Evolutionary conservation across 2,329 filamentous ascomycete species (phyloP).

Genomic region (Verticillium zaregamsianum): DNA sequence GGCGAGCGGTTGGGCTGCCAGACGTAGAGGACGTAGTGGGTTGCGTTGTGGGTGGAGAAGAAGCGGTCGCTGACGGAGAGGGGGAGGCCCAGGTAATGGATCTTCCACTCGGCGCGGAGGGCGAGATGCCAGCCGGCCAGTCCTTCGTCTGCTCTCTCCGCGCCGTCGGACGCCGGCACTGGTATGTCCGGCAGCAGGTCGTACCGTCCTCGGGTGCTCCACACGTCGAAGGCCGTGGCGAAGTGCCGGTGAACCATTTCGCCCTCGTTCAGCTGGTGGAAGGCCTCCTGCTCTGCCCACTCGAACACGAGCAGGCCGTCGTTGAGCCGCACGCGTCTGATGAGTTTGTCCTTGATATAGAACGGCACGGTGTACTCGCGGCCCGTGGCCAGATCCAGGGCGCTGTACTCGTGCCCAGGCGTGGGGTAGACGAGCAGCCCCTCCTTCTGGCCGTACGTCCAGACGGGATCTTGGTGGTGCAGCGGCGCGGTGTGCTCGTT

Average conservation of each 20-base stretch:
- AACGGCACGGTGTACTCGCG: slow-evolving; percentile 46
- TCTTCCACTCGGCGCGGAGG: slow-evolving; percentile 57
- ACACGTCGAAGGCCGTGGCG: slow-evolving; percentile 54
- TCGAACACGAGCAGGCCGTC: slow-evolving; percentile 56
- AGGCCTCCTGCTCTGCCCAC: slow-evolving; percentile 52
- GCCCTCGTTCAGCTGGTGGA: slow-evolving; percentile 45
- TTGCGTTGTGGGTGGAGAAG: slow-evolving; percentile 55
- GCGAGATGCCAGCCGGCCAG: slow-evolving; percentile 33
- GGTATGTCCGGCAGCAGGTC: slow-evolving; percentile 2
- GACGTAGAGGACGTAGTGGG: slow-evolving; percentile 58
- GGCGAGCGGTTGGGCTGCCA: slow-evolving; percentile 56
- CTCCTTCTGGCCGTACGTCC: slow-evolving; percentile 50
- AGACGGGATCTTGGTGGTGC: slow-evolving; percentile 27
- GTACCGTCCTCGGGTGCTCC: slow-evolving; percentile 6
- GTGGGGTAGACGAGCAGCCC: slow-evolving; percentile 51
- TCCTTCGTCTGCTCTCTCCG: neutral
- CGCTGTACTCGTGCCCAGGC: slow-evolving; percentile 27
- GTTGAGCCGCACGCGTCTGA: slow-evolving; percentile 51
- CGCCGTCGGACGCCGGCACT: neutral
- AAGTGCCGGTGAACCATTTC: slow-evolving; percentile 54
- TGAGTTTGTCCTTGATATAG: slow-evolving; percentile 39
- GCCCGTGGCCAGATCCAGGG: slow-evolving; percentile 46
- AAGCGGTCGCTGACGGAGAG: slow-evolving; percentile 55
- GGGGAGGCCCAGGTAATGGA: slow-evolving; percentile 53
- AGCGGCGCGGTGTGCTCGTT: neutral